phyloP scores from a whole-genome alignment of 176 grass and related monocot species.

The sorghum (Sorghum bicolor) region Sorghum_bicolor_NCBIv3 NC_012877.2:2435001-2435500 shows the following conservation, averaged over 20 bases:
- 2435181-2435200: slow-evolving; percentile 24
- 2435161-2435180: neutral
- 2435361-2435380: rapidly evolving
- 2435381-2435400: neutral
- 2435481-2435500: neutral
- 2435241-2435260: neutral
- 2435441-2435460: neutral
- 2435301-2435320: neutral
- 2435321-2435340: neutral
- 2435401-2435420: neutral
- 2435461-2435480: neutral
- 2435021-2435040: no score
- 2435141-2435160: neutral
- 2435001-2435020: no score
- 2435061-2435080: no score
- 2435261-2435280: slow-evolving; percentile 5
- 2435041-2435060: no score
- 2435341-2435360: neutral
- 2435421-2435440: rapidly evolving
- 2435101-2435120: neutral
- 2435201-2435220: neutral
- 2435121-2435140: neutral
- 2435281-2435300: rapidly evolving
- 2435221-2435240: rapidly evolving
- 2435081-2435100: no score